Evolutionary conservation across 768 basidiomycete species (phyloP).

Genomic region (Lentinula boryana): DNA sequence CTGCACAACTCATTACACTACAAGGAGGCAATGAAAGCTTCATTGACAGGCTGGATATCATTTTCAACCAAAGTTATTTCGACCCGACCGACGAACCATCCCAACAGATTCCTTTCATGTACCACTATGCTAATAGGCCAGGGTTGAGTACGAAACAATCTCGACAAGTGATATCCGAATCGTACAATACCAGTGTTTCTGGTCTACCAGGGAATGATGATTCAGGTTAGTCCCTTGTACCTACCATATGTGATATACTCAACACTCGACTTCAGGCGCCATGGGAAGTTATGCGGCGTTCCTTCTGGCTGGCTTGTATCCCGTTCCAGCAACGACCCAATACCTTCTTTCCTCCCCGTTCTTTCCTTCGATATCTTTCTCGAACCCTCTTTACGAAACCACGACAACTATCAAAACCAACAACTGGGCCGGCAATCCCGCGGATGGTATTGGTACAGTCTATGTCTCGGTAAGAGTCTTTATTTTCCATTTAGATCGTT

Average conservation of each 20-base stretch:
- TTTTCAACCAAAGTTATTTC: constrained; percentile 56
- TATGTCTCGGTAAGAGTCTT: constrained; percentile 43
- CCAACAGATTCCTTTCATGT: constrained; percentile 66
- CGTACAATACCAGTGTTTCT: constrained; percentile 48
- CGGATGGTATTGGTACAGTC: constrained; percentile 43
- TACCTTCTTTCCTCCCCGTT: constrained; percentile 56
- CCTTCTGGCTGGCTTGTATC: constrained; percentile 56
- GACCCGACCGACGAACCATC: constrained; percentile 61
- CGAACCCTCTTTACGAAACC: constrained; percentile 50
- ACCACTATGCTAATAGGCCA: constrained; percentile 59
- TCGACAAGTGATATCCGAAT: constrained; percentile 47
- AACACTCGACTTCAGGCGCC: constrained; percentile 32
- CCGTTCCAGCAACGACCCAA: constrained; percentile 55
- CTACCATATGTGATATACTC: neutral
- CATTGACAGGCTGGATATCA: constrained; percentile 48
- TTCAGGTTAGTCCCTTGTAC: neutral
- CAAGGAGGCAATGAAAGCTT: constrained; percentile 55
- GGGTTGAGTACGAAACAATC: constrained; percentile 53
- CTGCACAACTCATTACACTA: constrained; percentile 51
- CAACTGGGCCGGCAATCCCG: constrained; percentile 48
- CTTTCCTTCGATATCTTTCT: constrained; percentile 56
- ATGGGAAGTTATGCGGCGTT: constrained; percentile 61
- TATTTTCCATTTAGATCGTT: neutral
- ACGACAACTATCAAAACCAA: constrained; percentile 49
- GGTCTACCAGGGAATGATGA: constrained; percentile 64